Evolutionary conservation across 176 grass and related monocot species (phyloP), one percentile per base, ranked within the genome.

Genomic region (Elaeis guineensis): DNA sequence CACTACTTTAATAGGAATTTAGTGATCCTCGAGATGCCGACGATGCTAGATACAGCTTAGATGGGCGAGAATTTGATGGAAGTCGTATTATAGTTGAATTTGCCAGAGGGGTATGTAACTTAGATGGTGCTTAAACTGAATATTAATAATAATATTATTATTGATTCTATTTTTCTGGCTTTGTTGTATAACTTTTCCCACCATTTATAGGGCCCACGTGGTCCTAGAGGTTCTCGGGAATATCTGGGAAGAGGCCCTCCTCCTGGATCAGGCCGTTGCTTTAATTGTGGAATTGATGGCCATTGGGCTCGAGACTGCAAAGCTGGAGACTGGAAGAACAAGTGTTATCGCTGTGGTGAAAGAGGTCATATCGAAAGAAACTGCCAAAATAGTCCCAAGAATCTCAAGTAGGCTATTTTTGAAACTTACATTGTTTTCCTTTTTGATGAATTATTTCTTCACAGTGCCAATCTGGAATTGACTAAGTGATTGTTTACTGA

Each of bases 261-360:
- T 28, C 93, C 93, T 59, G 94, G 94, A 64, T 88, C 94, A 19
- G 94, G 94, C 0, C 79, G 94, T 15, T 98, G 94, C 64, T 98
- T 98, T 49, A 98, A 98, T 55, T 98, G 94, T 65, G 94, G 94
- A 25, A 80, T 98, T 65, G 94, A 98, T 73, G 94, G 94, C 20
- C 94, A 98, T 55, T 98, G 94, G 94, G 94, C 94, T 51, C 83
- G 94, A 17, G 94, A 98, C 55, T 98, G 94, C 77, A 86, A 89
- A 29, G 82, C 94, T 71, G 94, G 94, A 81, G 94, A 98, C 60
- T 98, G 94, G 94, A 98, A 98, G 67, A 98, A 98, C 73, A 98
- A 89, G 70, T 98, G 94, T 57, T 98, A 98, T 70, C 94, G 94
- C 1, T 98, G 93, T 74, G 93, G 93, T 9, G 93, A 98, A 55